A percentile compares a stretch with the other conserved stretches of the same genome.
Evolutionary conservation across 148 eudicot species (phyloP).

Genomic region (Linanthus parryae): DNA sequence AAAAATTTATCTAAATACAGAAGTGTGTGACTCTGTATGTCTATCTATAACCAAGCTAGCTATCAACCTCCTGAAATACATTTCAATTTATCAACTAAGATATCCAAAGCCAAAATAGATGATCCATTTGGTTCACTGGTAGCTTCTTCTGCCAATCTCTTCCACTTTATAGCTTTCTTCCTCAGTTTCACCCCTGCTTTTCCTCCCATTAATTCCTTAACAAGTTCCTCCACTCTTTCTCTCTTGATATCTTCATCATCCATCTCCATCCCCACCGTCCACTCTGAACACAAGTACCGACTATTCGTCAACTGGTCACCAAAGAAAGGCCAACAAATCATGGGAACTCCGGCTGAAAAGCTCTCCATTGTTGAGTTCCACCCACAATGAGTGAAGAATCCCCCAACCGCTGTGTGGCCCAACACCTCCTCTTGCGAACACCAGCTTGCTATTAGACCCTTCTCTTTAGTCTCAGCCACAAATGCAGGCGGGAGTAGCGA

Average conservation of each 20-base stretch:
- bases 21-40: too few species aligned
- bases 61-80: too few species aligned
- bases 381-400: conserved; percentile 8
- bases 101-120: conserved; percentile 4
- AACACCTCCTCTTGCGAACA: conserved; percentile 14
- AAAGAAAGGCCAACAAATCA: conserved; percentile 58
- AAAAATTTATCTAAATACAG: too few species aligned
- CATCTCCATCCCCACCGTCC: conserved; percentile 50
- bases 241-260: conserved; percentile 26
- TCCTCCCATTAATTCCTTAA: conserved; percentile 45
- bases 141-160: conserved; percentile 12
- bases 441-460: conserved; percentile 10
- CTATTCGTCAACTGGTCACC: conserved; percentile 51
- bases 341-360: conserved; percentile 38
- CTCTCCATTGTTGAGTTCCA: conserved; percentile 32
- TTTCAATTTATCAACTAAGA: conserved; percentile 2
- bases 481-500: conserved; percentile 7
- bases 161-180: conserved; percentile 32
- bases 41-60: too few species aligned
- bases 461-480: conserved; percentile 8
- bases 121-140: neutral
- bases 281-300: conserved; percentile 32
- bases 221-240: conserved; percentile 36
- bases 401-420: conserved; percentile 5
- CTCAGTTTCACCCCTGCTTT: conserved; percentile 40